A percentile compares a stretch with the other conserved stretches of the same genome.
Conservation (phyloP, 1,284 basidiomycete species). For the Cerioporus squamosus region DNA sequence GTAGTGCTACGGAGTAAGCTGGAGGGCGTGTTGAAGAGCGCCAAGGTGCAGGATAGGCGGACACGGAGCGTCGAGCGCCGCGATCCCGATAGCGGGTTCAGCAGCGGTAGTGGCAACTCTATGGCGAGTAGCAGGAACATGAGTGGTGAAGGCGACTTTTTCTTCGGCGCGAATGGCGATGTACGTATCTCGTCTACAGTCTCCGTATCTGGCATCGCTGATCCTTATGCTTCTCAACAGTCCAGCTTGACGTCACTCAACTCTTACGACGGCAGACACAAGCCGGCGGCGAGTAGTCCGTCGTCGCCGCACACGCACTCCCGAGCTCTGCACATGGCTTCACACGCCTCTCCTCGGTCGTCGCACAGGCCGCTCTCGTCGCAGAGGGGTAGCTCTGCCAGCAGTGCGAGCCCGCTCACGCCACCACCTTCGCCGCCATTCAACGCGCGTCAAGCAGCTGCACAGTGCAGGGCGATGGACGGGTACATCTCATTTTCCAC, state of each 20-base stretch:
- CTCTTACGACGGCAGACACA: conserved; percentile 22
- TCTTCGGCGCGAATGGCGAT: conserved; percentile 32
- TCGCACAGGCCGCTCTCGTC: conserved; percentile 21
- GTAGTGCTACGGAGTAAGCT: conserved; percentile 56
- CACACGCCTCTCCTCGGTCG: conserved; percentile 25
- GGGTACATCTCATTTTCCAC: conserved; percentile 72
- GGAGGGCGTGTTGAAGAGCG: conserved; percentile 52
- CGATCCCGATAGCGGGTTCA: conserved; percentile 28
- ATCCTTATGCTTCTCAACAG: conserved; percentile 16
- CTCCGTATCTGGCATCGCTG: conserved; percentile 16
- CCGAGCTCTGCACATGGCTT: conserved; percentile 17
- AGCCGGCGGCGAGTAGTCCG: conserved; percentile 13
- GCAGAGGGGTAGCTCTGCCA: conserved; percentile 10
- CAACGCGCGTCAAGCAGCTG: conserved; percentile 64
- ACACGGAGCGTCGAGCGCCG: conserved; percentile 28
- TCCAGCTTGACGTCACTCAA: conserved; percentile 30
- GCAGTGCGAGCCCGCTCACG: conserved; percentile 27
- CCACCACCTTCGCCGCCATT: conserved; percentile 47
- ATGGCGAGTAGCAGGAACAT: conserved; percentile 38
- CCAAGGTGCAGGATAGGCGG: conserved; percentile 33
- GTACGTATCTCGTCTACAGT: conserved; percentile 23
- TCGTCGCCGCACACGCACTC: conserved; percentile 19
- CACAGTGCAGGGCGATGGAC: conserved; percentile 56
- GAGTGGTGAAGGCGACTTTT: conserved; percentile 36
- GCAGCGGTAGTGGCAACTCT: conserved; percentile 32